These are phyloP conservation scores for Talaromyces rugulosus DNA, from an alignment of 2,329 filamentous ascomycete genomes.

Conservation along the genomic window DNA sequence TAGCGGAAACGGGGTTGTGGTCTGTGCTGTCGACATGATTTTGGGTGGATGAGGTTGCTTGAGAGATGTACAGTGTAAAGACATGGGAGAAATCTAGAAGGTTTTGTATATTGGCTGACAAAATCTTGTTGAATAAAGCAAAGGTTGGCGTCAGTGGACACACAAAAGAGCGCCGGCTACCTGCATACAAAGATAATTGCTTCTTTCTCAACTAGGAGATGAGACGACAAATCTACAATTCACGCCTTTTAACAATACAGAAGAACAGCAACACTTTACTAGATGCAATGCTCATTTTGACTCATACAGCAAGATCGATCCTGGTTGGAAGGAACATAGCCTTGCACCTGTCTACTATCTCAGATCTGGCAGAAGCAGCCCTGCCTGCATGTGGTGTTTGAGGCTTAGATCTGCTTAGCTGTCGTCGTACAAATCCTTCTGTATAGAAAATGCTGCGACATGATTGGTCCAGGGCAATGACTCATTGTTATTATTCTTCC, in stretches of 20 bases:
- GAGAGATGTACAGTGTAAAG: not conserved
- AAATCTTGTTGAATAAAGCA: not conserved
- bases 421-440: not conserved
- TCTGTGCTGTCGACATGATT: not conserved
- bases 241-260: not conserved
- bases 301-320: not conserved
- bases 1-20: not conserved
- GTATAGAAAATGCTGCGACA: not conserved
- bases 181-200: no score
- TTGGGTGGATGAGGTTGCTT: not conserved
- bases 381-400: not conserved
- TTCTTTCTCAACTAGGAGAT: no score
- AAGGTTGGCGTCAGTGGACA: not conserved
- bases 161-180: not conserved
- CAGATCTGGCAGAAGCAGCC: not conserved
- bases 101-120: no score
- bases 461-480: not conserved
- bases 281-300: not conserved
- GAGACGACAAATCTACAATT: not conserved
- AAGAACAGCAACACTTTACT: not conserved
- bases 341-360: not conserved
- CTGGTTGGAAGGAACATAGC: not conserved
- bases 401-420: not conserved
- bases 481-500: not conserved
- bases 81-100: not conserved